A percentile compares a stretch with the other conserved stretches of the same genome.
Conservation (phyloP, 306 rosid genomes). For the Phaseolus lunatus region DNA sequence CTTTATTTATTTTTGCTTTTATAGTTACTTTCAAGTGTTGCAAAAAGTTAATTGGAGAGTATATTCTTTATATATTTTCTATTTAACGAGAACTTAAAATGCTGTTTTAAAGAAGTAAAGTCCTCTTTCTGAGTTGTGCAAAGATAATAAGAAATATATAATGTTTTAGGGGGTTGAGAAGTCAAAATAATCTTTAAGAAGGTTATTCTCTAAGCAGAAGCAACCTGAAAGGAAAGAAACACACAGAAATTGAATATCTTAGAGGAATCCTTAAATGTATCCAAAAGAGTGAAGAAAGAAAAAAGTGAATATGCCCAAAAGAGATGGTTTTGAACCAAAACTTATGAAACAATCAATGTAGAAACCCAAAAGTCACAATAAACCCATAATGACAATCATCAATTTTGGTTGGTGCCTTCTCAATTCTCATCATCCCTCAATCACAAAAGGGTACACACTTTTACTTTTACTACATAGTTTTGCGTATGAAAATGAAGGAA, state of each 20-base stretch:
- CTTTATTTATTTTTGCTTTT: too few relatives aligned
- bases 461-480: not conserved
- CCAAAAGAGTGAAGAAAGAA: not conserved
- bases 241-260: not conserved
- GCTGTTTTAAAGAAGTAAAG: not conserved
- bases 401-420: not conserved
- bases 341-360: not conserved
- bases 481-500: not conserved
- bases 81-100: too few relatives aligned
- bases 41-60: too few relatives aligned
- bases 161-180: not conserved
- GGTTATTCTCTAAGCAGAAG: not conserved
- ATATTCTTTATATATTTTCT: too few relatives aligned
- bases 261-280: constrained; percentile 6
- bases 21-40: too few relatives aligned
- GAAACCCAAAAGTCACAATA: not conserved
- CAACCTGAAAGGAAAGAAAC: not conserved
- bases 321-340: not conserved
- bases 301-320: not conserved
- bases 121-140: not conserved
- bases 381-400: not conserved
- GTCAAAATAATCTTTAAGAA: not conserved
- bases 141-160: not conserved
- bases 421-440: constrained; percentile 1
- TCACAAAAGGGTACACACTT: not conserved